Evolutionary conservation across 1,139 yeast genomes (phyloP), one percentile per base, ranked within the genome.

Genomic region (Spencermartinsiella ligniputridi): DNA sequence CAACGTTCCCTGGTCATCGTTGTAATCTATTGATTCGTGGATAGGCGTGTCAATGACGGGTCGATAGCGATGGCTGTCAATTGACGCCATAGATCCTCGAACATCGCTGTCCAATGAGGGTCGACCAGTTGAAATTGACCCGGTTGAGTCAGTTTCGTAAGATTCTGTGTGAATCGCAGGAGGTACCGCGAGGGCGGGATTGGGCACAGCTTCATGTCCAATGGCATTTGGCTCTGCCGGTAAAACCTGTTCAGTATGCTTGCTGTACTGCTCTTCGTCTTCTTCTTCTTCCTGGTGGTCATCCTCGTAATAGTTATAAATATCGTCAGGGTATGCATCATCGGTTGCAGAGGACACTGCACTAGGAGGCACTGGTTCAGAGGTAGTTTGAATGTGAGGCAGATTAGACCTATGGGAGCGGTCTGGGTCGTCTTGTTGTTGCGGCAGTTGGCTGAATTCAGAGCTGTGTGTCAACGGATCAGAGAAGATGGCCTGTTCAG

Each of bases 101-200:
- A 37, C 33, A 3, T 35, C 35, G 41, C 55, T 52, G 13, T 51
- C 60, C 11, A 55, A 34, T 24, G 58, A 54, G 21, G 53, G 50
- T 21, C 51, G 32, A 2, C 62, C 63, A 3, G 63, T 57, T 3
- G 63, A 59, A 13, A 59, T 45, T 11, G 63, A 57, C 2, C 61
- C 61, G 15, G 59, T 47, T 1, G 63, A 58, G 38, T 55, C 62
- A 3, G 48, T 44, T 25, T 50, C 53, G 20, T 35, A 39, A 34
- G 39, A 24, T 33, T 34, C 37, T 5, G 15, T n/a, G 15, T n/a
- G 32, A n/a, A n/a, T 8, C n/a, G 5, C 15, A 5, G 8, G 32
- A 11, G 13, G 13, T 8, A 5, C 32, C 8, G 32, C 15, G 15
- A 8, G 32, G 15, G 32, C 12, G 6, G 25, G 11, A 11, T 22